These are phyloP conservation scores for Ustilago trichophora DNA, from an alignment of 1,284 basidiomycete species.

Conservation along the genomic window DNA sequence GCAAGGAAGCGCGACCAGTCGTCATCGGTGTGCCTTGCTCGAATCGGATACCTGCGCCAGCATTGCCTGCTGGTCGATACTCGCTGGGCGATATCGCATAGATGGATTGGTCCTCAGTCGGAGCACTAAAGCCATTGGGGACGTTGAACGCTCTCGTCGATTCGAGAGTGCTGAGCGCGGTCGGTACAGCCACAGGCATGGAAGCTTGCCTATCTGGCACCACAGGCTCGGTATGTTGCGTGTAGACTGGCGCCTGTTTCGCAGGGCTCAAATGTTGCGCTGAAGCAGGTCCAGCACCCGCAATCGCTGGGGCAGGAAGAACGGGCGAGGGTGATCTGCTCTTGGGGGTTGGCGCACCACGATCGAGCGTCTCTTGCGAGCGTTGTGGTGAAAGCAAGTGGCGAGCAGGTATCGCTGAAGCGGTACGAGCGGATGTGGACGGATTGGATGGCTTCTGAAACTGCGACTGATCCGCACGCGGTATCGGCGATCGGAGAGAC, in stretches of 20 bases:
- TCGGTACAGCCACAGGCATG: background rate
- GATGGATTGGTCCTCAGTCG: slow-evolving; percentile 1
- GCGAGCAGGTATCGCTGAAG: slow-evolving; percentile 8
- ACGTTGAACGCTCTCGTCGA: background rate
- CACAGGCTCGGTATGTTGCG: slow-evolving; percentile 8
- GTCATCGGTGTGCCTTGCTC: slow-evolving; percentile 22
- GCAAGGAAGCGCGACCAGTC: slow-evolving; percentile 10
- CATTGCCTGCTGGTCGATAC: background rate
- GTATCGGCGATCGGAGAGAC: slow-evolving; percentile 15
- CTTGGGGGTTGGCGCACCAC: background rate
- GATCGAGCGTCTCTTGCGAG: slow-evolving; percentile 18
- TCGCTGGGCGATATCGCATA: slow-evolving; percentile 14
- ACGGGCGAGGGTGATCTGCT: slow-evolving; percentile 13
- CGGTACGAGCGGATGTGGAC: slow-evolving; percentile 8
- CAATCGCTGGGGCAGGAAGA: background rate
- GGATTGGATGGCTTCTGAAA: slow-evolving; percentile 19
- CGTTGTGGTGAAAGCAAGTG: slow-evolving; percentile 25
- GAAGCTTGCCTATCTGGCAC: slow-evolving; percentile 14
- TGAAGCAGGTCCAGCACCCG: background rate
- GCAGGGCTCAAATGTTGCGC: slow-evolving; percentile 10
- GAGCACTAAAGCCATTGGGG: background rate
- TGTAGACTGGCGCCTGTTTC: slow-evolving; percentile 1
- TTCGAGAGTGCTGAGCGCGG: background rate
- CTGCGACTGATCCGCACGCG: slow-evolving; percentile 18
- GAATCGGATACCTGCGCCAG: background rate